Base-by-base conservation (phyloP, 169 alveolate genomes). In the Cryptosporidium meleagridis region DNA sequence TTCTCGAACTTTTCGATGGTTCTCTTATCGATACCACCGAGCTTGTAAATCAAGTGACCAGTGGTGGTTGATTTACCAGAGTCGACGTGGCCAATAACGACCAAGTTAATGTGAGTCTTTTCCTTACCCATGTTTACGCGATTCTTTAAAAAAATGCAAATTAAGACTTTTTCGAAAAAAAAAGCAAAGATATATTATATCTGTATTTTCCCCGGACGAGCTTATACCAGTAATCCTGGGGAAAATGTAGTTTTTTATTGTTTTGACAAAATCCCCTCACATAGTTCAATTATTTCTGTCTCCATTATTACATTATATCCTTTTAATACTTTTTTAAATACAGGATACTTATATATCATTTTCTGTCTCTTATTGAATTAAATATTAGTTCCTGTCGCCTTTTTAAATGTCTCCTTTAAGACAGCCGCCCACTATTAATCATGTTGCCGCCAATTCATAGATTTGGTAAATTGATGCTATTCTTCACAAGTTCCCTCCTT, bases 81-180 rank as follows among this genome's bases (percentile, higher is more conserved):
- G 87, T 98, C 99, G 96, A 98, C 99, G 92, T 98, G 99, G 87
- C 99, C 99, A 91, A 97, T 96, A 68, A 97, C 98, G 67, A 97
- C 99, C 86, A 97, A 89, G 96, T 95, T 95, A 37, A 97, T 94
- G 93, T 97, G 98, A 69, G 97, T 94, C 95, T 96, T 96, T 86
- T 95, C 98, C 80, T 68, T 71, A 75, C 86, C 87, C 92, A 86
- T 73, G 9, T 86, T 65, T 37, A 37, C 41, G 89, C 16, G 65
- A 41, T 62, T 58, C 48, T 59, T 26, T 31, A 29, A 23, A 62
- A 37, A 44, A 62, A 37, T 31, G 55, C 80, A 65, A 65, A 61
- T 37, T 41, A 59, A 44, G 52, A 61, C 39, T 29, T 33, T n/a
- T 10, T 65, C 29, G 51, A 65, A 65, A 65, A 29, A 31, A 31